A percentile compares a stretch with the other conserved stretches of the same genome.
These are phyloP conservation scores for Climacium dendroides DNA, from an alignment of 225 moss, liverwort and hornwort species.

Conservation along the genomic window DNA sequence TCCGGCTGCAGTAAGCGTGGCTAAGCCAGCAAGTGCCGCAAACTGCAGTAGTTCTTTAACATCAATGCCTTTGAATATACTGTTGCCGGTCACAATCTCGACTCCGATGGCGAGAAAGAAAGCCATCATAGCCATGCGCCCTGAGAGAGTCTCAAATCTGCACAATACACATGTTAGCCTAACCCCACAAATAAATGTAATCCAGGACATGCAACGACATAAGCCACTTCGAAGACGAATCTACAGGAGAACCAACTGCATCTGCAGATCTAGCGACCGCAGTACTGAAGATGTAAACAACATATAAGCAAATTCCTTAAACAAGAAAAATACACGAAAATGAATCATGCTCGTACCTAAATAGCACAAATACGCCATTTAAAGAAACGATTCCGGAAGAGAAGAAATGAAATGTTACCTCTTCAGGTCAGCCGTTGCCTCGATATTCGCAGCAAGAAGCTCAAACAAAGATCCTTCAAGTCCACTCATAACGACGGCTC, in stretches of 20 bases:
- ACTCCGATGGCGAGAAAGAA: slow-evolving; percentile 77
- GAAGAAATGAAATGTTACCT: neutral
- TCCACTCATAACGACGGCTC: slow-evolving; percentile 61
- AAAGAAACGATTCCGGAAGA: neutral
- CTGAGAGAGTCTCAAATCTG: slow-evolving; percentile 87
- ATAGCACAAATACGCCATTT: neutral
- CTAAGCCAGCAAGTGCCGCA: slow-evolving; percentile 57
- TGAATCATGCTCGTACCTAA: neutral
- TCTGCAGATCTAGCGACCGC: neutral
- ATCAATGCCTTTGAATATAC: slow-evolving; percentile 79
- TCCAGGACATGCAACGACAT: neutral
- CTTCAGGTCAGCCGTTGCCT: slow-evolving; percentile 79
- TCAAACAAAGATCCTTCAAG: slow-evolving; percentile 82
- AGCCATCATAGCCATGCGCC: slow-evolving; percentile 94
- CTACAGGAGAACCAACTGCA: neutral
- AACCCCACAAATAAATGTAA: neutral
- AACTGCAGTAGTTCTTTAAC: slow-evolving; percentile 43
- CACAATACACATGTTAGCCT: neutral
- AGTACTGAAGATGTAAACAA: neutral
- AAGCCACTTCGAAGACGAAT: neutral
- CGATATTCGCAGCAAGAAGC: slow-evolving; percentile 83
- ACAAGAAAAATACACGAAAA: neutral
- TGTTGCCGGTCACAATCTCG: slow-evolving; percentile 71
- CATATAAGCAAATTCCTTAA: neutral
- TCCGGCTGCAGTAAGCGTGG: slow-evolving; percentile 62